A percentile compares a stretch with the other conserved stretches of the same genome.
Evolutionary conservation across 306 rosid species (phyloP).

Genomic region (Quercus mongolica): DNA sequence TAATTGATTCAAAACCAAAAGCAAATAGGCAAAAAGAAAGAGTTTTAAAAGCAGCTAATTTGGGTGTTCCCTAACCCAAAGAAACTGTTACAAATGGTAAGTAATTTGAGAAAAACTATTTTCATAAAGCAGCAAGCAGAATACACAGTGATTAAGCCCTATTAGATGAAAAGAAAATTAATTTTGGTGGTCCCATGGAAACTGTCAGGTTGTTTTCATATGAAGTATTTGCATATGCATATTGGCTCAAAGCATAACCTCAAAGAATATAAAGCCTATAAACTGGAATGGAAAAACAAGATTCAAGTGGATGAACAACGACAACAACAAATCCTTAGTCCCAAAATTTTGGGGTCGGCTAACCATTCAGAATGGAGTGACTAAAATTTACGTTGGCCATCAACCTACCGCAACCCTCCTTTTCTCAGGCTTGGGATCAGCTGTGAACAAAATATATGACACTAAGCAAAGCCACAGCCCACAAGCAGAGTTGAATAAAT

Average conservation of each 20-base stretch:
- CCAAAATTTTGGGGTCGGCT: too few species aligned
- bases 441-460: too few species aligned
- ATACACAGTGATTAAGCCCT: neutral
- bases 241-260: neutral
- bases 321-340: too few species aligned
- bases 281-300: conserved; percentile 4
- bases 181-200: neutral
- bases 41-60: neutral
- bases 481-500: neutral
- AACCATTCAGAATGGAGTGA: too few species aligned
- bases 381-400: too few species aligned
- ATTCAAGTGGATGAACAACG: conserved; percentile 2
- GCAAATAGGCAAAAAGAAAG: conserved; percentile 17
- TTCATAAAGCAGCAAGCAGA: neutral
- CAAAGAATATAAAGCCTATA: neutral
- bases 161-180: neutral
- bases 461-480: too few species aligned
- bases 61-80: conserved; percentile 2
- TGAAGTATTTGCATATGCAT: neutral
- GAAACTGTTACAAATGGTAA: neutral
- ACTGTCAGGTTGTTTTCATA: neutral
- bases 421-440: too few species aligned
- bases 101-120: neutral
- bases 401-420: too few species aligned
- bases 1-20: conserved; percentile 3